These are phyloP conservation scores for Fusarium sp. DNA, from an alignment of 2,329 filamentous ascomycete genomes.

Conservation along the genomic window DNA sequence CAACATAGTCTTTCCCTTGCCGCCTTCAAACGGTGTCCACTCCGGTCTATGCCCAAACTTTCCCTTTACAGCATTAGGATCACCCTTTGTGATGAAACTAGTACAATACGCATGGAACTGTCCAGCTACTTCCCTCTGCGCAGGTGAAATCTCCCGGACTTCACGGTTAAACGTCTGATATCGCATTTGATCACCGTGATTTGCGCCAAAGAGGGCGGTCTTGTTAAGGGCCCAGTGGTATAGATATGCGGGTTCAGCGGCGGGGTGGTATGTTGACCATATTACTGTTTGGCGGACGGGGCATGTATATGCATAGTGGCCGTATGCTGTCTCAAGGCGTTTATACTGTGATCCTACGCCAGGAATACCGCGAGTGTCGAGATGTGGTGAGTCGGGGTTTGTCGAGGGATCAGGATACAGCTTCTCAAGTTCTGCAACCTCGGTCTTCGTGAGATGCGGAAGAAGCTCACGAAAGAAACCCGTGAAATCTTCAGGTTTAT, in stretches of 20 bases:
- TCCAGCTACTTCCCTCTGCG: conserved; percentile 37
- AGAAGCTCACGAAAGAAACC: conserved; percentile 42
- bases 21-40: conserved; percentile 39
- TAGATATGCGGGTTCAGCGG: conserved; percentile 38
- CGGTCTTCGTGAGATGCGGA: conserved; percentile 30
- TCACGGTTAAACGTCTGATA: conserved; percentile 51
- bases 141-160: conserved; percentile 47
- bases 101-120: conserved; percentile 34
- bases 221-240: conserved; percentile 46
- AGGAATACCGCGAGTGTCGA: conserved; percentile 18
- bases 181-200: conserved; percentile 38
- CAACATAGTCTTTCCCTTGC: conserved; percentile 49
- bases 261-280: conserved; percentile 33
- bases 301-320: conserved; percentile 36
- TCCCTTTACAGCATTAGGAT: conserved; percentile 34
- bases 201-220: conserved; percentile 30
- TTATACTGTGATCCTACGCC: conserved; percentile 32
- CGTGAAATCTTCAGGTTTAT: conserved; percentile 36
- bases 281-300: conserved; percentile 35
- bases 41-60: conserved; percentile 32
- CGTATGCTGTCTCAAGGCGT: conserved; percentile 35
- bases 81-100: conserved; percentile 33
- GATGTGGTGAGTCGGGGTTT: conserved; percentile 22
- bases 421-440: conserved; percentile 23
- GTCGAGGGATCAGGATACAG: conserved; percentile 33